These are phyloP conservation scores for Astragalus membranaceus DNA, from an alignment of 306 rosid species.

Conservation along the genomic window DNA sequence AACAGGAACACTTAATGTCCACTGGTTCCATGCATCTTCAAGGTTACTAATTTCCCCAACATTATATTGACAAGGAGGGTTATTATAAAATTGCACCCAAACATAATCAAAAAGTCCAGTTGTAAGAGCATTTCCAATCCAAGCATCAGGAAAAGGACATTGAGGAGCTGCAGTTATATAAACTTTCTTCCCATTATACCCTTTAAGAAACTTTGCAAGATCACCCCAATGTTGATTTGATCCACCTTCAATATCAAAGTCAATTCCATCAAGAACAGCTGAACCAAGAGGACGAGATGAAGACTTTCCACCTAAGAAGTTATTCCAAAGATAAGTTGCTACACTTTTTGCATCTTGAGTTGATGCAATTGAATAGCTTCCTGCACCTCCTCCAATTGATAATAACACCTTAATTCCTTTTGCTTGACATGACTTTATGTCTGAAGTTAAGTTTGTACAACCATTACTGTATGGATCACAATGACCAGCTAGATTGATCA, in stretches of 20 bases:
- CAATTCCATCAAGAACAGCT: slow-evolving; percentile 32
- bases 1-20: slow-evolving; percentile 21
- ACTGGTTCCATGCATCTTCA: slow-evolving; percentile 27
- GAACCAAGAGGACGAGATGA: slow-evolving; percentile 36
- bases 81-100: slow-evolving; percentile 29
- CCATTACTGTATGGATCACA: slow-evolving; percentile 30
- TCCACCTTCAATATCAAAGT: slow-evolving; percentile 20
- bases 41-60: slow-evolving; percentile 5
- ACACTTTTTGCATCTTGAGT: slow-evolving; percentile 19
- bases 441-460: slow-evolving; percentile 22
- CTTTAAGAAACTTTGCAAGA: slow-evolving; percentile 1
- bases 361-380: slow-evolving; percentile 29
- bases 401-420: slow-evolving; percentile 39
- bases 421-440: slow-evolving; percentile 36
- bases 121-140: slow-evolving; percentile 28
- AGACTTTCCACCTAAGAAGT: slow-evolving; percentile 39
- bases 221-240: slow-evolving; percentile 1
- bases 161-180: slow-evolving; percentile 38
- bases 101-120: slow-evolving; percentile 23
- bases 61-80: slow-evolving; percentile 21
- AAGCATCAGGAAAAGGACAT: slow-evolving; percentile 36
- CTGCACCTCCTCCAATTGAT: slow-evolving; percentile 37
- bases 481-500: slow-evolving; percentile 32
- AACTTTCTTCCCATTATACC: not conserved
- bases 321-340: slow-evolving; percentile 41